A percentile compares a stretch with the other conserved stretches of the same genome.
phyloP scores from a whole-genome alignment of 2,329 filamentous ascomycete genomes.

The Neocucurbitaria cava region DNA sequence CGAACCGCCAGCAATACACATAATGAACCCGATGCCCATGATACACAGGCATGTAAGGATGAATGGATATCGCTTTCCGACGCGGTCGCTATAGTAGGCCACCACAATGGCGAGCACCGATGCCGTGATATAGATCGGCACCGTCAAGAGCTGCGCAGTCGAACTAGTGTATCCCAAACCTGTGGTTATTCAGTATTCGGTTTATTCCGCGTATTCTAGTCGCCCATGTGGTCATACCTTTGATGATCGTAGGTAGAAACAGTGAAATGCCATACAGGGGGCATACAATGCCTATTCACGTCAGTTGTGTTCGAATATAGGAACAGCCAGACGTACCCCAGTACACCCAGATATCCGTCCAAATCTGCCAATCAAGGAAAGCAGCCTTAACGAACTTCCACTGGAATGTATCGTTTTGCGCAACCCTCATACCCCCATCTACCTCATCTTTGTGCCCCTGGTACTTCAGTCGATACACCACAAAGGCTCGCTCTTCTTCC shows the following conservation, averaged over 20 bases:
- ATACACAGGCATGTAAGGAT: constrained; percentile 41
- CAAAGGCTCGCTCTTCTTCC: constrained; percentile 60
- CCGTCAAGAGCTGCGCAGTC: constrained; percentile 51
- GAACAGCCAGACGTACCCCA: constrained; percentile 61
- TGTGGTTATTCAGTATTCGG: constrained; percentile 50
- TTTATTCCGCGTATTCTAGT: too few species aligned
- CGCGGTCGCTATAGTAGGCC: constrained; percentile 40
- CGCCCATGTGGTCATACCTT: too few species aligned
- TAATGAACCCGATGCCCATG: constrained; percentile 47
- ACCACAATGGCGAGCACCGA: constrained; percentile 43
- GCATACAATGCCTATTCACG: constrained; percentile 46
- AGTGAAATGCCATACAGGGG: constrained; percentile 47
- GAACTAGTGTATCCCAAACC: constrained; percentile 50
- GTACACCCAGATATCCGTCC: constrained; percentile 64
- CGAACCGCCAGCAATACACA: constrained; percentile 40
- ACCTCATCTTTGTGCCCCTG: constrained; percentile 52
- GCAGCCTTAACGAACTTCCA: constrained; percentile 62
- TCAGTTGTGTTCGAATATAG: constrained; percentile 8
- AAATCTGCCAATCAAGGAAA: constrained; percentile 58
- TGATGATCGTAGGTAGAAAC: constrained; percentile 58
- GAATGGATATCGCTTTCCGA: constrained; percentile 44
- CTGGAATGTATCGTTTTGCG: constrained; percentile 70
- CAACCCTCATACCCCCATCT: constrained; percentile 70
- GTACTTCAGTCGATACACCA: constrained; percentile 66
- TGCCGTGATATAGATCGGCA: constrained; percentile 53